Base-by-base conservation (phyloP, 2,329 filamentous ascomycete genomes). In the Knufia fluminis region DNA sequence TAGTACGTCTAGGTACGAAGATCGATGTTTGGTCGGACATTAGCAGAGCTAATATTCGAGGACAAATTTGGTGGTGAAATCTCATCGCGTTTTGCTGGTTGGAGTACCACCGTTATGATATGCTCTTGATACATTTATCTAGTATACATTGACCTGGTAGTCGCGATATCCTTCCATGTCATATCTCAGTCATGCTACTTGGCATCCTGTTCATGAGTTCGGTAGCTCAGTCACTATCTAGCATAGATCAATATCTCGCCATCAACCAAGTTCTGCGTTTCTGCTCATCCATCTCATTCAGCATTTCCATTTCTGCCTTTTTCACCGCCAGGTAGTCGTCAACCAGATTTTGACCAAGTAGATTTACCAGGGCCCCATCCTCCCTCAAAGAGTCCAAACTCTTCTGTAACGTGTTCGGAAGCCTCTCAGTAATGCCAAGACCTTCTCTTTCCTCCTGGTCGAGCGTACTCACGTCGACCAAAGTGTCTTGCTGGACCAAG, bases 221-320 rank as follows among this genome's bases (percentile, higher is more conserved):
- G n/a, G n/a, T n/a, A n/a, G n/a, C n/a, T n/a, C n/a, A n/a, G n/a
- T n/a, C n/a, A n/a, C n/a, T n/a, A n/a, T n/a, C n/a, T n/a, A n/a
- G n/a, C n/a, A n/a, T n/a, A n/a, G 12, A 16, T 60, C 57, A 71
- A 52, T 70, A 70, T 31, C 65, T 59, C 45, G 63, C 62, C 33
- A 70, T 59, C 23, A 71, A 52, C 68, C 67, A 69, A 39, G 59
- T 51, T 28, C 62, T 58, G 39, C 64, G 61, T 41, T 60, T 52
- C 2, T 61, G 58, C 14, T 65, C 61, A 8, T 57, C 50, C 61
- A 68, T 67, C 1, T 49, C 57, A 19, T 53, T 53, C 40, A 68
- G 52, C 47, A 61, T 61, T 28, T 59, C 46, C 24, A 58, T 60
- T 51, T 70, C 62, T 9, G 62, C 63, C 32, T 61, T 56, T 39